Evolutionary conservation across 2,329 filamentous ascomycete species (phyloP), one percentile per base, ranked within the genome.

Genomic region (Aureobasidium sp.): DNA sequence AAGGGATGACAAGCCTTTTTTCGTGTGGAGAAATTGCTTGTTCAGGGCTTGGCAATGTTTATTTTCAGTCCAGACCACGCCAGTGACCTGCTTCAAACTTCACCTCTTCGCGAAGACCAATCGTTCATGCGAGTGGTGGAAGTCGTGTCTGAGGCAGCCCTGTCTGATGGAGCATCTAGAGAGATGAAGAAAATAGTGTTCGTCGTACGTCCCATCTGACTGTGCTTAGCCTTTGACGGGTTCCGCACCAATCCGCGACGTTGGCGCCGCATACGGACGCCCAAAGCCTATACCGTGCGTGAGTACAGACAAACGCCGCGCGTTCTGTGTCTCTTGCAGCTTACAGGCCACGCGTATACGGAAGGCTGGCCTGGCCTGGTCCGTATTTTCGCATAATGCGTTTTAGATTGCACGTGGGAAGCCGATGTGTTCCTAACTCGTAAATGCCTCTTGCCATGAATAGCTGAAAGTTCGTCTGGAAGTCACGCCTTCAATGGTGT

Each of bases 251-350:
- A 27, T 48, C 46, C 17, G 46, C 48, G 48, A 52, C 48, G 48
- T 52, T 52, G 48, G 48, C 48, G 48, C 48, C 10, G 48, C 13
- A 37, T 52, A 52, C 48, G 48, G 20, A 37, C 48, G 48, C 48
- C 48, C 48, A 52, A 52, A 52, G 48, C 34, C 48, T 52, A 52
- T 37, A 52, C 29, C 29, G n/a, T 37, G 12, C 32, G n/a, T 26
- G 13, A 12, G 12, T 20, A 52, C 48, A 37, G 20, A 26, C 3
- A n/a, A 17, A 20, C 48, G 48, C 48, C 48, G 32, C 48, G 48
- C 48, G 48, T 34, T 20, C 32, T n/a, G 48, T 20, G 20, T 36
- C 17, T 15, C 12, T n/a, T 17, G 29, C 48, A 52, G 32, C 10
- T 34, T 24, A 48, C 20, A 36, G 48, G 34, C 48, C 48, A 52